Percentiles rank a stretch among this genome's conserved stretches.
These are phyloP conservation scores for Ramaria rubella DNA, from an alignment of 768 basidiomycete genomes.

Conservation along the genomic window DNA sequence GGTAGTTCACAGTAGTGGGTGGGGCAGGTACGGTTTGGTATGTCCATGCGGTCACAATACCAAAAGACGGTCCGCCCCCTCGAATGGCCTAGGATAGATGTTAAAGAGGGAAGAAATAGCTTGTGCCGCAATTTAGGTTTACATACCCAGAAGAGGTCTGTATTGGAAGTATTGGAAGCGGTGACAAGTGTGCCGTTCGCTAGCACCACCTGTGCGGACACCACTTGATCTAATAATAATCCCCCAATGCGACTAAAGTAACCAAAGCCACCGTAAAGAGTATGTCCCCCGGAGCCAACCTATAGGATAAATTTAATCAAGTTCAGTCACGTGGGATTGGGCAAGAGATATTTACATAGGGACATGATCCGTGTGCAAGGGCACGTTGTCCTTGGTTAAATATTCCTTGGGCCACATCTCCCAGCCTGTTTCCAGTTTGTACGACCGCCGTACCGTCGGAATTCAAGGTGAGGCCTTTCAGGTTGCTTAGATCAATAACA, in stretches of 20 bases:
- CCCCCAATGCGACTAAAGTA: conserved; percentile 18
- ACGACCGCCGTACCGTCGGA: conserved; percentile 11
- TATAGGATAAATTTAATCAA: conserved; percentile 6
- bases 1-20: conserved; percentile 12
- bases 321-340: not conserved
- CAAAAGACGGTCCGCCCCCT: conserved; percentile 23
- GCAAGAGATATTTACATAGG: conserved; percentile 7
- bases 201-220: conserved; percentile 15
- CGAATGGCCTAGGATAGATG: conserved; percentile 16
- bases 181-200: conserved; percentile 11
- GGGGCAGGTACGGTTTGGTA: conserved; percentile 20
- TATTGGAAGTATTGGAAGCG: conserved; percentile 10
- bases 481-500: conserved; percentile 20
- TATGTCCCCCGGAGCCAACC: conserved; percentile 21
- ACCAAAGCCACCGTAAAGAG: conserved; percentile 17
- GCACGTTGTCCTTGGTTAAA: conserved; percentile 16
- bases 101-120: not conserved
- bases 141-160: conserved; percentile 24
- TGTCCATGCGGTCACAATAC: conserved; percentile 22
- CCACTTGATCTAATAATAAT: conserved; percentile 18
- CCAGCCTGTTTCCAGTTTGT: conserved; percentile 16
- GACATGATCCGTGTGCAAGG: conserved; percentile 19
- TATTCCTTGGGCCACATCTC: conserved; percentile 16
- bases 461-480: conserved; percentile 19
- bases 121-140: not conserved